Conservation (phyloP, 2,329 filamentous ascomycete genomes). For the Penicillium sp. region DNA sequence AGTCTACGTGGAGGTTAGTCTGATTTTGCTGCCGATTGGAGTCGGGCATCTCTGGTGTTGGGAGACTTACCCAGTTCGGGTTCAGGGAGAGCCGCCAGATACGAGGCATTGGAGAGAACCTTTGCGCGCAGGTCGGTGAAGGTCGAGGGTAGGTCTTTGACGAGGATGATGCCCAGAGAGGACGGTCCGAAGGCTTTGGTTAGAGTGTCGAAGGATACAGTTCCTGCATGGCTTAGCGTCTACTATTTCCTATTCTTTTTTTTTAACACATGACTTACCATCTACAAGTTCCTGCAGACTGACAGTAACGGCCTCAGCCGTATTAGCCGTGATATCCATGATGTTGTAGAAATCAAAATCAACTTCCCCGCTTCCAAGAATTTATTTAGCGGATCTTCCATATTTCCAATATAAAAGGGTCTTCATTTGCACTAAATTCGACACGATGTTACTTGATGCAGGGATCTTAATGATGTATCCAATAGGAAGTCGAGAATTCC, state of each 20-base stretch:
- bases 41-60: background rate
- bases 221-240: slow-evolving; percentile 23
- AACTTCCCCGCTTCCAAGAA: slow-evolving; percentile 6
- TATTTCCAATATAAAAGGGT: background rate
- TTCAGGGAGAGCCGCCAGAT: slow-evolving; percentile 75
- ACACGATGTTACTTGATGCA: slow-evolving; percentile 1
- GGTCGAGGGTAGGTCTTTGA: slow-evolving; percentile 72
- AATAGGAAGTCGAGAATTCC: background rate
- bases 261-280: slow-evolving; percentile 33
- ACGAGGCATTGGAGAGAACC: slow-evolving; percentile 82
- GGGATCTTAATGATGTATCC: background rate
- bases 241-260: background rate
- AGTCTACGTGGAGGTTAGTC: slow-evolving; percentile 26
- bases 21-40: background rate
- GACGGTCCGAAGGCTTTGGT: slow-evolving; percentile 79
- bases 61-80: slow-evolving; percentile 64
- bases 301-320: slow-evolving; percentile 45
- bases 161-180: slow-evolving; percentile 89
- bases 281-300: slow-evolving; percentile 48
- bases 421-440: background rate
- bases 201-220: slow-evolving; percentile 44
- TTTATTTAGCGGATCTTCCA: slow-evolving; percentile 1
- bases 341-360: slow-evolving; percentile 4
- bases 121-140: slow-evolving; percentile 70
- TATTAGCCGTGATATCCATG: slow-evolving; percentile 15